phyloP scores from a whole-genome alignment of 768 basidiomycete species.

The Strobilomyces confusus region DNA sequence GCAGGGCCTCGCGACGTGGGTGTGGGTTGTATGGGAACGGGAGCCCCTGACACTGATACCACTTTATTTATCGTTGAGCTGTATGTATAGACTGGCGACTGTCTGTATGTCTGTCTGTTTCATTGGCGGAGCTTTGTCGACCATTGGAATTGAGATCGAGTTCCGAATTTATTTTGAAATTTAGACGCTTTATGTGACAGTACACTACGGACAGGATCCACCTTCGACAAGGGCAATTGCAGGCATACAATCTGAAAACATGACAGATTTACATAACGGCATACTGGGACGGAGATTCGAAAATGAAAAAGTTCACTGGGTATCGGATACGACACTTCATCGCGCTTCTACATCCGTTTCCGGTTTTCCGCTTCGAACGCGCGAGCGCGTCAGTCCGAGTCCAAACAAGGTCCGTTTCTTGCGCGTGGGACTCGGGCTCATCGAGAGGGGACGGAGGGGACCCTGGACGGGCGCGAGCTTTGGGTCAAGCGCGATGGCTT shows the following conservation, averaged over 20 bases:
- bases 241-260: conserved; percentile 15
- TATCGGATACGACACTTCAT: not conserved
- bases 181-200: not conserved
- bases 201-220: not conserved
- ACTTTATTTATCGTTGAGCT: not conserved
- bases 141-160: not conserved
- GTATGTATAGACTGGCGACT: conserved; percentile 1
- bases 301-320: not conserved
- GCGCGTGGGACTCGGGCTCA: conserved; percentile 13
- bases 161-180: not conserved
- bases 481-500: conserved; percentile 28
- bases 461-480: conserved; percentile 32
- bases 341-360: not conserved
- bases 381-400: conserved; percentile 12
- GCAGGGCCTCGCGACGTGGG: not conserved
- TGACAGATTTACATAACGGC: conserved; percentile 2
- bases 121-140: not conserved
- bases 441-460: conserved; percentile 30
- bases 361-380: not conserved
- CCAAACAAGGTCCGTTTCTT: conserved; percentile 21
- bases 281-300: not conserved
- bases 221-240: not conserved
- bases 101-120: not conserved
- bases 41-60: conserved; percentile 1
- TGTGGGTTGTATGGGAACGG: not conserved